A percentile compares a stretch with the other conserved stretches of the same genome.
phyloP scores from a whole-genome alignment of 495 filamentous ascomycete genomes.

The Mytilinidion resinicola region DNA sequence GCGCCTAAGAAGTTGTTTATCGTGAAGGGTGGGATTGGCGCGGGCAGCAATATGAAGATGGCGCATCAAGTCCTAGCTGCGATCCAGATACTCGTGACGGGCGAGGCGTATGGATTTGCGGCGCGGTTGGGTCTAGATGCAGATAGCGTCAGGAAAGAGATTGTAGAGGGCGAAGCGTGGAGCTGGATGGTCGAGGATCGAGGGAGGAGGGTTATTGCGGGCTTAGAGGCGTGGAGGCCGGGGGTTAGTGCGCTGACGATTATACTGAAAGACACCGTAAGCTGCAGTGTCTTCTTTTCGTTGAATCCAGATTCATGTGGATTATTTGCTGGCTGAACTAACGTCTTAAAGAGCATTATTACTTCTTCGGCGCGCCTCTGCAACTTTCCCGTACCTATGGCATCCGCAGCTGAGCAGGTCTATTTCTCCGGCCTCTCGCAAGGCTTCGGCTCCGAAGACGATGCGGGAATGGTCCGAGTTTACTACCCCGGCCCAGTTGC shows the following conservation, averaged over 20 bases:
- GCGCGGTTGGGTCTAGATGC: conserved; percentile 61
- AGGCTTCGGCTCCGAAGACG: conserved; percentile 61
- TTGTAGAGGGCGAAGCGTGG: conserved; percentile 55
- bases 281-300: conserved; percentile 11
- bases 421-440: conserved; percentile 55
- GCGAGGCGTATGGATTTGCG: conserved; percentile 70
- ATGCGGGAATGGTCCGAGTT: conserved; percentile 61
- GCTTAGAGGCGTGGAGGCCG: conserved; percentile 51
- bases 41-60: conserved; percentile 85
- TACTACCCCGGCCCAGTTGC: conserved; percentile 45
- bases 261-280: conserved; percentile 69
- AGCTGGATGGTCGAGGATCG: conserved; percentile 83
- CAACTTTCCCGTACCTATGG: conserved; percentile 63
- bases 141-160: conserved; percentile 46
- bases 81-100: conserved; percentile 64
- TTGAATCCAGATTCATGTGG: background rate
- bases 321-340: conserved; percentile 7
- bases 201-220: conserved; percentile 59
- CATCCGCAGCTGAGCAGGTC: conserved; percentile 62
- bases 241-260: conserved; percentile 64
- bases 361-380: conserved; percentile 57
- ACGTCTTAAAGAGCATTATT: conserved; percentile 54
- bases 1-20: conserved; percentile 61
- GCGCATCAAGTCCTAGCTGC: conserved; percentile 77
- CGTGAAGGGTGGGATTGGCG: conserved; percentile 65